Base-by-base conservation (phyloP, 768 basidiomycete species). In the Panus rudis region DNA sequence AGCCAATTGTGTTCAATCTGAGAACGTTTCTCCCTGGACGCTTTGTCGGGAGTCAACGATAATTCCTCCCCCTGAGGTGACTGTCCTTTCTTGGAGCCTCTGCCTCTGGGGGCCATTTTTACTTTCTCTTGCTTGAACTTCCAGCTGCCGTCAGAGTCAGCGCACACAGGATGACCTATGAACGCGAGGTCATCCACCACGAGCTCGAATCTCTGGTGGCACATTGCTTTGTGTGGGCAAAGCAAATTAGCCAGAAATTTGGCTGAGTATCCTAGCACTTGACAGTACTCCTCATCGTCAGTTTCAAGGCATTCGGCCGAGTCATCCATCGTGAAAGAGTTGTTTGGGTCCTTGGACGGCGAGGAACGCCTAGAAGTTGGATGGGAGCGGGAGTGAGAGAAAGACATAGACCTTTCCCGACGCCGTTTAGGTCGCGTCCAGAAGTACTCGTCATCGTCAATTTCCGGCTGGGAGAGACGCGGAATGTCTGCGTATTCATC, bases 171-270 rank as follows among this genome's bases (percentile, higher is more conserved):
- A 60, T 98, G 93, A 0, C 96, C 96, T 33, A 97, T 73, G 60
- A 97, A 98, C 4, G 81, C 88, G 20, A 98, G 71, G 53, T 92
- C 84, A 58, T 98, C 92, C 20, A 96, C 84, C 30, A 89, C 64
- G 23, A 99, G 75, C 59, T 94, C 92, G 57, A 96, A 97, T 56
- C 90, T 90, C 61, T 91, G 88, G 62, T 99, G 91, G 54, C 92
- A 96, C 61, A 92, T 78, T 12, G 80, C 72, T 23, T 69, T 65
- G 34, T 80, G 73, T 1, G 94, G 92, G 46, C 84, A 86, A 3
- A 98, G 71, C 51, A 94, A 66, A 33, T 74, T 75, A 20, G 89
- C 87, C 23, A 98, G 71, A 55, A 91, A 87, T 46, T 86, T 82
- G 5, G 84, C 68, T 3, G 84, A 75, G 61, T 87, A 93, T 3